Base-by-base conservation (phyloP, 306 rosid genomes). In the Castanopsis chinensis region DNA sequence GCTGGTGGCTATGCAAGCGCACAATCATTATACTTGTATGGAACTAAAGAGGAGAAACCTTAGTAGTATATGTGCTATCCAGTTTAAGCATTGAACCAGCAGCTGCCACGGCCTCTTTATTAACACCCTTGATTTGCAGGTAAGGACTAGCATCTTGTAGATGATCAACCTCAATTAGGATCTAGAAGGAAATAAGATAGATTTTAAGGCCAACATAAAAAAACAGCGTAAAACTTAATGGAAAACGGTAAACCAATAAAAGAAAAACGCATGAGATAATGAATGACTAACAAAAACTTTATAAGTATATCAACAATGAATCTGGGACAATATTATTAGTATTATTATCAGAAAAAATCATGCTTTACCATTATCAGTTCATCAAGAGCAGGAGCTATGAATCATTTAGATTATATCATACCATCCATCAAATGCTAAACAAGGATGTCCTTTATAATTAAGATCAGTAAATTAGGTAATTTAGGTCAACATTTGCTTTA, bases 91-190 rank as follows among this genome's bases (percentile, higher is more conserved):
- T 85, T 59, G 98, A 90, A 74, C 98, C 99, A 11, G 96, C 97
- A 77, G 92, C 92, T 75, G 89, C 91, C 41, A 95, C 99, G 19
- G 99, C 98, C 84, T 95, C 97, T 88, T 93, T 95, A 83, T 89
- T 84, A 77, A 95, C 91, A 81, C 98, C 98, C 84, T 95, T 95
- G 80, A 95, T 95, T 87, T 95, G 99, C 82, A 93, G 84, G 87
- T 95, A 93, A 74, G 94, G 97, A 77, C 94, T 90, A 49, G 86
- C 89, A 83, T 93, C 97, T 95, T 95, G 98, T 61, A 95, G 89
- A 88, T 93, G 94, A 88, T 95, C 98, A 69, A 95, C 94, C 92
- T 95, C 99, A 56, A 95, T 83, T 69, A 95, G 79, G 80, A 95
- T 93, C 99, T 94, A 68, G 37, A 45, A 51, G 56, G 73, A 69